These are phyloP conservation scores for Clarkia xantiana DNA, from an alignment of 345 rosid genomes.

Conservation along the genomic window DNA sequence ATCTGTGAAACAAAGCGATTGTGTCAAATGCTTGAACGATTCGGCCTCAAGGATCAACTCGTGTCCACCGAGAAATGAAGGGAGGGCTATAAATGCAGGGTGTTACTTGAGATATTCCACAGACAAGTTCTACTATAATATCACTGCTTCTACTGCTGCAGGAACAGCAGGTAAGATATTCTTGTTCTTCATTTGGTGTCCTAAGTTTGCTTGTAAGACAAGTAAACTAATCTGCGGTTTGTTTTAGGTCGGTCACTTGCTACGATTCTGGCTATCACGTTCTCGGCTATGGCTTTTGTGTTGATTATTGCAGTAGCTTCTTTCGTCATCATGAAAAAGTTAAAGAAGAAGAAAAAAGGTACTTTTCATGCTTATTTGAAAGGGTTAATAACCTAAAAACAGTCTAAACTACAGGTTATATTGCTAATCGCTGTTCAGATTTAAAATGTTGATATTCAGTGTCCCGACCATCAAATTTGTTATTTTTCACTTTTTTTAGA, in stretches of 20 bases:
- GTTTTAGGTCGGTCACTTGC: conserved; percentile 31
- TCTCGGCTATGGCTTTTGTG: conserved; percentile 34
- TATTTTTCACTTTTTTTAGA: too few relatives aligned
- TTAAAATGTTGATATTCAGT: too few relatives aligned
- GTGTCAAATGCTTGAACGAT: conserved; percentile 27
- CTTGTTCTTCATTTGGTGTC: not conserved
- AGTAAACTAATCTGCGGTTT: conserved; percentile 1
- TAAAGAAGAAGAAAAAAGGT: conserved; percentile 39
- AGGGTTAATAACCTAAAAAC: too few relatives aligned
- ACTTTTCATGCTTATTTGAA: conserved; percentile 4
- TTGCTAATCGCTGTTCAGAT: too few relatives aligned
- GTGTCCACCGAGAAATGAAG: conserved; percentile 29
- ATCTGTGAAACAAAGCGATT: conserved; percentile 18
- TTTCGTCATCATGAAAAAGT: conserved; percentile 31
- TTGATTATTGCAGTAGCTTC: conserved; percentile 22
- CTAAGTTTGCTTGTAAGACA: not conserved
- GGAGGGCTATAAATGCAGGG: conserved; percentile 38
- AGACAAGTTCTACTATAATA: conserved; percentile 42
- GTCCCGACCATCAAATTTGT: too few relatives aligned
- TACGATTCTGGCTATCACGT: conserved; percentile 37
- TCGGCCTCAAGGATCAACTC: conserved; percentile 16
- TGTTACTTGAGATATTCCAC: conserved; percentile 72
- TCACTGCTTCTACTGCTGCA: conserved; percentile 20
- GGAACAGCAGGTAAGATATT: conserved; percentile 25
- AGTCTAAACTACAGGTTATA: too few relatives aligned